These are phyloP conservation scores for Russula emetica DNA, from an alignment of 768 basidiomycete species.

Conservation along the genomic window DNA sequence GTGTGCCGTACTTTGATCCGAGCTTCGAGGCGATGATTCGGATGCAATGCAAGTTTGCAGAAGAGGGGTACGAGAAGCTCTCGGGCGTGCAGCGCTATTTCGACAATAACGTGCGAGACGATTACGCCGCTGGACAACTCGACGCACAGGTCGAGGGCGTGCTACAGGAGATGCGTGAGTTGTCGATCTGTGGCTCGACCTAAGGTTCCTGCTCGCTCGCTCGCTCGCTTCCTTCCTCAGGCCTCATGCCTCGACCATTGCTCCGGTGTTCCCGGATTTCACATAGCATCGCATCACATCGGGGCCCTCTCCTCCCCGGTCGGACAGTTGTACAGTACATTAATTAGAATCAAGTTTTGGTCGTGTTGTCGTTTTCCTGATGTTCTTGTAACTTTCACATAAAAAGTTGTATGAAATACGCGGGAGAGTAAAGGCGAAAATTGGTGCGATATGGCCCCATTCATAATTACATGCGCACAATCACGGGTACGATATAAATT, in stretches of 20 bases:
- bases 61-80: conserved; percentile 97
- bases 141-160: conserved; percentile 97
- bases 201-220: conserved; percentile 8
- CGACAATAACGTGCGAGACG: conserved; percentile 83
- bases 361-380: neutral
- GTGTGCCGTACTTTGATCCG: conserved; percentile 97
- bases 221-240: no score
- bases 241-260: neutral
- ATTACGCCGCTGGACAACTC: conserved; percentile 94
- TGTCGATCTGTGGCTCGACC: conserved; percentile 81
- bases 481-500: conserved; percentile 15
- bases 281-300: conserved; percentile 1
- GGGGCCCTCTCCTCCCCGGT: neutral
- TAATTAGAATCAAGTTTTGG: conserved; percentile 6
- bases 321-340: conserved; percentile 19
- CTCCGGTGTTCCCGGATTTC: conserved; percentile 4
- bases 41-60: conserved; percentile 95
- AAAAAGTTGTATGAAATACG: conserved; percentile 14
- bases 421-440: neutral
- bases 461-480: conserved; percentile 22
- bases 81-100: conserved; percentile 94
- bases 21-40: conserved; percentile 99
- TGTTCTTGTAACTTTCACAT: conserved; percentile 5
- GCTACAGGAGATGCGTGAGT: conserved; percentile 94
- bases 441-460: neutral